Base-by-base conservation (phyloP, 2,329 filamentous ascomycete genomes). In the Pseudogymnoascus sp. region DNA sequence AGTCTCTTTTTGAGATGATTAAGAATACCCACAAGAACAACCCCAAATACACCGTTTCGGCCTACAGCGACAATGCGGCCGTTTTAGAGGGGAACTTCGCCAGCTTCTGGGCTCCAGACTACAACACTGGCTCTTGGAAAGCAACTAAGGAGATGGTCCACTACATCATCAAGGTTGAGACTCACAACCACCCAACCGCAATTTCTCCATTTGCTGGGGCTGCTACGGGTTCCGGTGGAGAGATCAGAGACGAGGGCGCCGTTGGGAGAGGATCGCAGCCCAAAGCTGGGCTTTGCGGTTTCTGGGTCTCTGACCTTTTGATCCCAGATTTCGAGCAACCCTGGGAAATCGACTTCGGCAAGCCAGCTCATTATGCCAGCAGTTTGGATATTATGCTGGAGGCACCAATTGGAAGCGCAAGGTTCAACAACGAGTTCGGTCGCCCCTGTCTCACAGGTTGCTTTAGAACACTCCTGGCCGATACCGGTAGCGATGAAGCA, bases 371-470 rank as follows among this genome's bases (percentile, higher is more conserved):
- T 76, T 94, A 96, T 71, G 92, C 94, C 19, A 96, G 91, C 77
- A 92, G 90, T 76, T 79, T 97, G 38, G 92, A 97, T 72, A 97
- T 99, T 69, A 97, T 99, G 93, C 81, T 97, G 10, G 93, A 99
- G 74, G 94, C 92, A 0, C 94, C 94, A 0, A 94, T 99, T 69
- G 94, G 94, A 37, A 94, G 90, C 69, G 94, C 94, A 60, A 86
- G 91, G 19, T 97, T 96, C 80, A 97, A 97, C 80, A 99, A 99
- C 72, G 94, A 97, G 72, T 99, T 97, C 70, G 94, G 94, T 26
- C 85, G 94, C 38, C 93, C 94, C 37, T 92, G 88, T 71, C 88
- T 95, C 11, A 84, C 88, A 2, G 94, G 94, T 21, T 93, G 92
- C 72, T 99, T 99, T 80, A 83, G 93, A 65, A 99, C 94, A 0